phyloP scores from a whole-genome alignment of 2,329 filamentous ascomycete genomes.

The Epichloe sylvatica region DNA sequence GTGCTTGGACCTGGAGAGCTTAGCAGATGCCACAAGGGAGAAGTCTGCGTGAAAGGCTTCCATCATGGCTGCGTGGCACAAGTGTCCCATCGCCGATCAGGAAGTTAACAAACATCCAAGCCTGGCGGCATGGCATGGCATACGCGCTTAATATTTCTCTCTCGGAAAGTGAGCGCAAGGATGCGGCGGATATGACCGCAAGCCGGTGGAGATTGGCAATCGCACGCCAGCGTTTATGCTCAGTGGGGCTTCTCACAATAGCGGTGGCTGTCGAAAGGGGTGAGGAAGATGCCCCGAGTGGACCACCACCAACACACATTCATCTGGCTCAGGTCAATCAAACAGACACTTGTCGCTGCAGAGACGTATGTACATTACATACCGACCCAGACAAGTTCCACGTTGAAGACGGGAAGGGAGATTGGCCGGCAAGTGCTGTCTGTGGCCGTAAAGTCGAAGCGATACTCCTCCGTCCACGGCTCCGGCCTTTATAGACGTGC shows the following conservation, averaged over 20 bases:
- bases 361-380: no score
- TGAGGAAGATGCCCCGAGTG: conserved; percentile 4
- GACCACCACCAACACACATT: conserved; percentile 1
- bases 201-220: conserved; percentile 11
- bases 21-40: neutral
- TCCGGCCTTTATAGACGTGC: neutral
- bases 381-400: neutral
- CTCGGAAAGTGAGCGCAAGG: neutral
- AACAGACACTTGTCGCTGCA: neutral
- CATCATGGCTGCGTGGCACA: neutral
- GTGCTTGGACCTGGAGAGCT: neutral
- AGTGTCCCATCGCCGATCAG: neutral
- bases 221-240: conserved; percentile 5
- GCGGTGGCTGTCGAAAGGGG: conserved; percentile 6
- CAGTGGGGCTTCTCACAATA: conserved; percentile 7
- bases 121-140: neutral
- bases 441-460: neutral
- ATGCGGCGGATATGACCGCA: conserved; percentile 1
- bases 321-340: neutral
- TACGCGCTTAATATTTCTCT: conserved; percentile 4
- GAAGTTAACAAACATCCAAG: neutral
- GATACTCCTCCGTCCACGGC: neutral
- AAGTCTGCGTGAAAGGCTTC: neutral
- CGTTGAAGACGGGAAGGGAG: neutral
- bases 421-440: neutral